phyloP scores from a whole-genome alignment of 768 basidiomycete genomes.

The Aureoboletus auriporus region DNA sequence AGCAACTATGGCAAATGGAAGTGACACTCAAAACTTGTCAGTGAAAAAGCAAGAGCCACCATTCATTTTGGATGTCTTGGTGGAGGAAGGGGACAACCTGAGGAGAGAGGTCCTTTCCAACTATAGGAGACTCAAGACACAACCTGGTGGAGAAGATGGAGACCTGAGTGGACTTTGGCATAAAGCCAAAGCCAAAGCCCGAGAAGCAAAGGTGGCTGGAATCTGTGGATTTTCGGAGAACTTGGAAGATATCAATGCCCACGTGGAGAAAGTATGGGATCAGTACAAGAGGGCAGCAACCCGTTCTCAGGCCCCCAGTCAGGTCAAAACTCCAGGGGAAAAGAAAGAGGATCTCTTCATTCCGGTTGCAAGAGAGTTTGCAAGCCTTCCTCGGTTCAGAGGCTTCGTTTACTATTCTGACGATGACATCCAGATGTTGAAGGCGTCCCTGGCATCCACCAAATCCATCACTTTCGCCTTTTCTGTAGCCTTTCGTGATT shows the following conservation, averaged over 20 bases:
- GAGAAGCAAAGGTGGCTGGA: neutral
- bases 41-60: slow-evolving; percentile 1
- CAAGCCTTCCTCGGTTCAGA: slow-evolving; percentile 25
- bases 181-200: slow-evolving; percentile 16
- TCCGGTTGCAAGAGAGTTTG: slow-evolving; percentile 27
- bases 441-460: slow-evolving; percentile 55
- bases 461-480: slow-evolving; percentile 42
- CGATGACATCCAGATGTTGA: slow-evolving; percentile 36
- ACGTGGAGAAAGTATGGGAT: slow-evolving; percentile 30
- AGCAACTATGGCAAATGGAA: no score
- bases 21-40: no score
- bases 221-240: slow-evolving; percentile 31
- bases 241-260: slow-evolving; percentile 34
- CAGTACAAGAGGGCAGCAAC: slow-evolving; percentile 14
- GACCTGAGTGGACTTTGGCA: slow-evolving; percentile 40
- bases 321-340: neutral
- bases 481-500: slow-evolving; percentile 45
- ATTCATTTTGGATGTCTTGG: slow-evolving; percentile 45
- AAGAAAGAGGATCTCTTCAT: neutral
- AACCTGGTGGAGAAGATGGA: slow-evolving; percentile 8
- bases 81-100: slow-evolving; percentile 36
- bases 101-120: slow-evolving; percentile 30
- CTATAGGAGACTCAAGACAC: slow-evolving; percentile 29
- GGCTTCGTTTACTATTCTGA: slow-evolving; percentile 17
- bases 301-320: no score